Evolutionary conservation across 75 land plant species (phyloP).

Genomic region (Isoetes taiwanensis): DNA sequence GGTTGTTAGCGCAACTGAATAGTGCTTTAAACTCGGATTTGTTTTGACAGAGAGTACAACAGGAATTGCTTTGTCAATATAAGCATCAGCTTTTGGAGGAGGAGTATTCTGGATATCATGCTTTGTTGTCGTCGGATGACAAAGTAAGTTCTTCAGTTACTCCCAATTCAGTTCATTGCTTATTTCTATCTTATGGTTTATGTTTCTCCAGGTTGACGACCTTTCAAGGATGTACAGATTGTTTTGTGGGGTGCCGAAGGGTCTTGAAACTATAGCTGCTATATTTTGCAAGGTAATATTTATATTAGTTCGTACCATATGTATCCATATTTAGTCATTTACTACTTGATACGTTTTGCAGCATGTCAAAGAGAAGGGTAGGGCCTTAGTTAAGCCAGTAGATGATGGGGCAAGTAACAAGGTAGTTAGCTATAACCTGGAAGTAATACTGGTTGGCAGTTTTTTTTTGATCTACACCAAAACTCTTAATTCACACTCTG

Average conservation of each 20-base stretch:
- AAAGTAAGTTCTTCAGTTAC: too few species aligned
- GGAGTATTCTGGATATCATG: constrained; percentile 1
- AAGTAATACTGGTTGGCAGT: too few species aligned
- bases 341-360: neutral
- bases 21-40: neutral
- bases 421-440: too few species aligned
- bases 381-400: neutral
- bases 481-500: too few species aligned
- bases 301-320: neutral
- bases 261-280: neutral
- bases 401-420: neutral
- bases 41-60: neutral
- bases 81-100: neutral
- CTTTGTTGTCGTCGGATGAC: neutral
- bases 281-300: neutral
- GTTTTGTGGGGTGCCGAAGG: neutral
- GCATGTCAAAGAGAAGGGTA: neutral
- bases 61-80: neutral
- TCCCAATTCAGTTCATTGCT: neutral
- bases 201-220: neutral
- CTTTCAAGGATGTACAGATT: neutral
- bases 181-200: neutral
- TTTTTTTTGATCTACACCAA: too few species aligned
- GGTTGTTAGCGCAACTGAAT: neutral
- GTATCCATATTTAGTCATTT: neutral